These are phyloP conservation scores for Nelumbo lutea DNA, from an alignment of 164 flowering plant species.

Conservation along the genomic window DNA sequence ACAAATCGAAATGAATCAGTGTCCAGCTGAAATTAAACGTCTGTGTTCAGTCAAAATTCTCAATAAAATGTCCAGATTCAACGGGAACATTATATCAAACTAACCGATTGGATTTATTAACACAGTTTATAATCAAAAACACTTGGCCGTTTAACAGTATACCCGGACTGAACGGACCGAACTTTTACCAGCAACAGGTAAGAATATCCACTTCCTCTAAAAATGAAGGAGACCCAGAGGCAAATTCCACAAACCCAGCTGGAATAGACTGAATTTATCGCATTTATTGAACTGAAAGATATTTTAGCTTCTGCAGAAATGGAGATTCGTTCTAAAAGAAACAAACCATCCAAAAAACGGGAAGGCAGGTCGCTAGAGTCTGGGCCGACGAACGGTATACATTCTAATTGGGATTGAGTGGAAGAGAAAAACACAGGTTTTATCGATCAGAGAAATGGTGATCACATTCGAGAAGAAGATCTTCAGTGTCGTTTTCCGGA, in stretches of 20 bases:
- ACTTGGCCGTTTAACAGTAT: not conserved
- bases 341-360: not conserved
- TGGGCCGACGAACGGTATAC: not conserved
- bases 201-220: not conserved
- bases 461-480: too few species aligned
- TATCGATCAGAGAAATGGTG: not conserved
- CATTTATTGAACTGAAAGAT: not conserved
- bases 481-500: too few species aligned
- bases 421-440: not conserved
- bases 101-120: not conserved
- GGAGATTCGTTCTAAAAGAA: not conserved
- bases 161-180: not conserved
- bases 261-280: not conserved
- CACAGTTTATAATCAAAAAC: not conserved
- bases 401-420: not conserved
- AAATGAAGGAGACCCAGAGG: slow-evolving; percentile 8
- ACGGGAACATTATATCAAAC: not conserved
- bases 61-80: not conserved
- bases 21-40: not conserved
- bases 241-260: slow-evolving; percentile 1
- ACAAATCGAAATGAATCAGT: not conserved
- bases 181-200: not conserved
- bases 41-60: not conserved
- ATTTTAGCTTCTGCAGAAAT: not conserved
- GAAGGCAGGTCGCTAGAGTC: not conserved